A percentile compares a stretch with the other conserved stretches of the same genome.
Conservation (phyloP, 176 grass and related monocot genomes). For the Eragrostis curvula region DNA sequence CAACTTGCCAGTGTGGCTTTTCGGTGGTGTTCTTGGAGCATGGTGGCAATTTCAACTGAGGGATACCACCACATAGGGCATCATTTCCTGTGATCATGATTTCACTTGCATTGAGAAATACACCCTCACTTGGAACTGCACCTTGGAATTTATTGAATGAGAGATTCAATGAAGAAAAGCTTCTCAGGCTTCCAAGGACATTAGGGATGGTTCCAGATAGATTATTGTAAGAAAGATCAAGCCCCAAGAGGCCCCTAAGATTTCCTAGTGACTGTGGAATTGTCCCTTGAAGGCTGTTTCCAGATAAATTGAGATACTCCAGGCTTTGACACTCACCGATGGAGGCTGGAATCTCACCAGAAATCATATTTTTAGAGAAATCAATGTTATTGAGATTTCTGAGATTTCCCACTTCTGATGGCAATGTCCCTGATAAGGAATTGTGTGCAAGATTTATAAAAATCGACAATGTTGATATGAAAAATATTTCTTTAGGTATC, state of each 20-base stretch:
- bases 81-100: slow-evolving; percentile 32
- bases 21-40: neutral
- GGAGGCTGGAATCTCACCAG: slow-evolving; percentile 47
- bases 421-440: slow-evolving; percentile 45
- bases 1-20: neutral
- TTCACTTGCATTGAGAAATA: slow-evolving; percentile 44
- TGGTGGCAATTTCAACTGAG: slow-evolving; percentile 17
- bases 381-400: slow-evolving; percentile 34
- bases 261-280: slow-evolving; percentile 32
- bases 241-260: slow-evolving; percentile 26
- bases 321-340: slow-evolving; percentile 41
- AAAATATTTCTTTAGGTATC: slow-evolving; percentile 51
- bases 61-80: slow-evolving; percentile 49
- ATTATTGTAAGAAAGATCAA: slow-evolving; percentile 46
- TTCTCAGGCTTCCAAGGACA: slow-evolving; percentile 24
- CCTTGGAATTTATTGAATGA: slow-evolving; percentile 68
- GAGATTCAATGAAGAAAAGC: slow-evolving; percentile 33
- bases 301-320: slow-evolving; percentile 42
- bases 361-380: slow-evolving; percentile 48
- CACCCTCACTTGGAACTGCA: slow-evolving; percentile 33
- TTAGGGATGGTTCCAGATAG: slow-evolving; percentile 46
- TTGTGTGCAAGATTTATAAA: slow-evolving; percentile 50
- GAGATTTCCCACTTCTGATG: slow-evolving; percentile 37
- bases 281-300: slow-evolving; percentile 43
- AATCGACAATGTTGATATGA: slow-evolving; percentile 31